Evolutionary conservation across 2,329 filamentous ascomycete genomes (phyloP).

Genomic region (Nannizzia gypsea): DNA sequence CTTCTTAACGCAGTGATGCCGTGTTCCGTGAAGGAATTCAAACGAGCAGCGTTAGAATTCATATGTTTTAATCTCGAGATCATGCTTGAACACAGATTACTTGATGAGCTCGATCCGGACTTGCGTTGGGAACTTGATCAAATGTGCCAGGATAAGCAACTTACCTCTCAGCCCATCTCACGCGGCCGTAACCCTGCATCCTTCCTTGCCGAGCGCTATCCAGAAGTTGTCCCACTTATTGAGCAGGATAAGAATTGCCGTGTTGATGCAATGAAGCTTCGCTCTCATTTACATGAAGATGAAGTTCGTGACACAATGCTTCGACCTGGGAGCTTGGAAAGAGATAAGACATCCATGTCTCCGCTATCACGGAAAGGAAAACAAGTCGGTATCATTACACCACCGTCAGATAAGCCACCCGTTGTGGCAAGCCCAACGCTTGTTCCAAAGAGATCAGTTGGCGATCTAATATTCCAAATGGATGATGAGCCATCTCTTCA

Average conservation of each 20-base stretch:
- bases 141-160: constrained; percentile 70
- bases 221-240: constrained; percentile 31
- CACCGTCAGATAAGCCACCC: constrained; percentile 28
- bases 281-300: constrained; percentile 49
- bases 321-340: constrained; percentile 55
- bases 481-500: constrained; percentile 45
- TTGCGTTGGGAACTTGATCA: constrained; percentile 69
- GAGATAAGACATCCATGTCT: constrained; percentile 35
- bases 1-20: constrained; percentile 77
- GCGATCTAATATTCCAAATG: constrained; percentile 88
- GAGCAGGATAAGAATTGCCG: constrained; percentile 45
- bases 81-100: constrained; percentile 74
- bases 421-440: constrained; percentile 48
- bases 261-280: constrained; percentile 65
- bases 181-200: constrained; percentile 61
- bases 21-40: constrained; percentile 73
- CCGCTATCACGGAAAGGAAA: constrained; percentile 29
- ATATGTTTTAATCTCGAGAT: constrained; percentile 82
- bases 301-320: constrained; percentile 53
- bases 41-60: constrained; percentile 78
- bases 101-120: constrained; percentile 76
- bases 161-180: constrained; percentile 62
- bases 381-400: constrained; percentile 42
- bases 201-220: constrained; percentile 35
- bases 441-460: constrained; percentile 54